Percentiles rank a stretch among this genome's conserved stretches.
Evolutionary conservation across 441 rosid genomes (phyloP).

Genomic region (Lepidium campestre): DNA sequence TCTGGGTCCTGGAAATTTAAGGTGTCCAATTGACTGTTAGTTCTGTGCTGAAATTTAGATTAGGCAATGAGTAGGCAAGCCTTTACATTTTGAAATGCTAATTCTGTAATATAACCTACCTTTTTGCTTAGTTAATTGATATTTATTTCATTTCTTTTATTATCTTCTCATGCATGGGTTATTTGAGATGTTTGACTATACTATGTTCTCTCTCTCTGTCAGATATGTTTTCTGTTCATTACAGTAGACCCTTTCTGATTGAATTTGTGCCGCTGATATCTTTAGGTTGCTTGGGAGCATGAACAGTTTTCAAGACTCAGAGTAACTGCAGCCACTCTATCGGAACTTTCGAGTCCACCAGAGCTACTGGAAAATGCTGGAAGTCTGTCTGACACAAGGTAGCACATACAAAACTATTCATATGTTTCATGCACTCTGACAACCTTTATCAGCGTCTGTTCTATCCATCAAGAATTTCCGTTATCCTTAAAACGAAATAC

Average conservation of each 20-base stretch:
- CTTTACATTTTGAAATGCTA: background rate
- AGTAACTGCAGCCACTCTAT: conserved; percentile 91
- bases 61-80: background rate
- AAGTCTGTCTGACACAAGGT: conserved; percentile 82
- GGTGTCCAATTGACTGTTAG: background rate
- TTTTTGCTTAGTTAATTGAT: background rate
- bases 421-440: background rate
- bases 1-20: background rate
- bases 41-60: background rate
- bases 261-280: conserved; percentile 14
- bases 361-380: conserved; percentile 73
- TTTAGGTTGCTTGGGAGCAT: conserved; percentile 99
- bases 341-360: conserved; percentile 75
- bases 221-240: background rate
- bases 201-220: background rate
- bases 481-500: conserved; percentile 11
- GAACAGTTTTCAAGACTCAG: conserved; percentile 94
- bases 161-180: conserved; percentile 1
- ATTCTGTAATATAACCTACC: background rate
- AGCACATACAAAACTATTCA: conserved; percentile 10
- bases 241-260: background rate
- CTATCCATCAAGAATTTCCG: background rate
- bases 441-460: background rate
- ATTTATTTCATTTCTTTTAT: background rate
- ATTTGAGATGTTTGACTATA: background rate